A percentile compares a stretch with the other conserved stretches of the same genome.
phyloP scores from a whole-genome alignment of 2,329 filamentous ascomycete species.

The Colletotrichum tanaceti region DNA sequence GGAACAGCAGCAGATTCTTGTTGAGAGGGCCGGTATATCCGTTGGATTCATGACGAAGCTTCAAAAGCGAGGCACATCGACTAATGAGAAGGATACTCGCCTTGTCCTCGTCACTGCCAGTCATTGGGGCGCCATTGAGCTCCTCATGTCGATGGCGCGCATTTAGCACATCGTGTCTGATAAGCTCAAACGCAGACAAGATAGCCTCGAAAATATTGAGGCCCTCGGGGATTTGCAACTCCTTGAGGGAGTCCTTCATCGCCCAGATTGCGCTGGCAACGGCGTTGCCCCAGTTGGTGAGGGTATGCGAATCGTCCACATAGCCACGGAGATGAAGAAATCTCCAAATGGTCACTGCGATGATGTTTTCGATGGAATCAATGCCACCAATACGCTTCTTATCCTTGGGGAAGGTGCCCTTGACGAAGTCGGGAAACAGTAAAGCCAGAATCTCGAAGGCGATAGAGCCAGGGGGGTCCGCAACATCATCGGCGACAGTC shows the following conservation, averaged over 20 bases:
- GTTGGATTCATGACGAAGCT: constrained; percentile 83
- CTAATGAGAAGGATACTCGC: constrained; percentile 84
- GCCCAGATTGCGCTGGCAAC: constrained; percentile 76
- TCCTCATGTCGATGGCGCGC: constrained; percentile 69
- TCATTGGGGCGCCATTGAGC: constrained; percentile 66
- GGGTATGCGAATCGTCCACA: constrained; percentile 78
- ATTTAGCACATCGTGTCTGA: constrained; percentile 82
- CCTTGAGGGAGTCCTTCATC: constrained; percentile 65
- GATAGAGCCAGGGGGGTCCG: constrained; percentile 58
- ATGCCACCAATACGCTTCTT: constrained; percentile 70
- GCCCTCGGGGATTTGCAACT: constrained; percentile 54
- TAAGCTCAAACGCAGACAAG: constrained; percentile 86
- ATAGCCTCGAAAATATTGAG: constrained; percentile 77
- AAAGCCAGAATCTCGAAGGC: constrained; percentile 75
- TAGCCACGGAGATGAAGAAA: constrained; percentile 92
- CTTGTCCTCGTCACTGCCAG: constrained; percentile 77
- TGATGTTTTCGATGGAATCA: constrained; percentile 73
- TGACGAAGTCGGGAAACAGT: constrained; percentile 75
- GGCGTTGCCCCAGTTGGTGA: constrained; percentile 87
- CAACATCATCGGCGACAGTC: constrained; percentile 58
- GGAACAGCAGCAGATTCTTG: constrained; percentile 87
- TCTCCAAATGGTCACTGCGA: constrained; percentile 82
- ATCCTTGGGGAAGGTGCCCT: constrained; percentile 73
- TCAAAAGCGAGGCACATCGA: constrained; percentile 84
- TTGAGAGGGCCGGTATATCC: constrained; percentile 96